These are phyloP conservation scores for Tetrapisispora nanseiensis DNA, from an alignment of 805 yeast genomes.

Conservation along the genomic window DNA sequence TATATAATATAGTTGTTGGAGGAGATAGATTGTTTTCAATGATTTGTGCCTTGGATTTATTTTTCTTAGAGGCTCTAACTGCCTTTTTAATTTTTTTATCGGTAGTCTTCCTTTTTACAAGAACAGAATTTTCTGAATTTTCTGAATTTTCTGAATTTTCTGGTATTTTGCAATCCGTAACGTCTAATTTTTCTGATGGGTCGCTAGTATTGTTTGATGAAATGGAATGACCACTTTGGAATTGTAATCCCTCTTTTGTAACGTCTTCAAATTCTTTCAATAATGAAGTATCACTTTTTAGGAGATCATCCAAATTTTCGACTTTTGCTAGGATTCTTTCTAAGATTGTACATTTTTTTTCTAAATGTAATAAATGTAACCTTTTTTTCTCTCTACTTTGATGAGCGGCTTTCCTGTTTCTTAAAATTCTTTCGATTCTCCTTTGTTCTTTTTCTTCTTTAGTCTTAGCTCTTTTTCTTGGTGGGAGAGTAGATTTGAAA, in stretches of 20 bases:
- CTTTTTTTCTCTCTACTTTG: slow-evolving; percentile 96
- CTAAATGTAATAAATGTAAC: slow-evolving; percentile 79
- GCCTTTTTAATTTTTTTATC: not conserved
- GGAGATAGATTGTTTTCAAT: not conserved
- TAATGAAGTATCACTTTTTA: slow-evolving; percentile 5
- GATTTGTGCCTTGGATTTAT: not conserved
- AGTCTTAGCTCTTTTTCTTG: slow-evolving; percentile 93
- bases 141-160: too few relatives aligned
- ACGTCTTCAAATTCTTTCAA: not conserved
- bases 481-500: slow-evolving; percentile 58
- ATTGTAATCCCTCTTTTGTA: not conserved
- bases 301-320: slow-evolving; percentile 11
- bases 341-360: slow-evolving; percentile 34
- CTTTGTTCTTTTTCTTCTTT: slow-evolving; percentile 96
- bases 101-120: not conserved
- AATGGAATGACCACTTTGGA: not conserved
- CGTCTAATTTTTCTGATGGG: too few relatives aligned
- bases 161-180: too few relatives aligned
- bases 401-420: slow-evolving; percentile 96
- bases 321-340: slow-evolving; percentile 18
- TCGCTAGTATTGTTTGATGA: not conserved
- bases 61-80: not conserved
- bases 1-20: not conserved
- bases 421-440: slow-evolving; percentile 79
- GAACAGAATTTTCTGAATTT: not conserved